These are phyloP conservation scores for Mariannaea elegans DNA, from an alignment of 2,329 filamentous ascomycete genomes.

Conservation along the genomic window DNA sequence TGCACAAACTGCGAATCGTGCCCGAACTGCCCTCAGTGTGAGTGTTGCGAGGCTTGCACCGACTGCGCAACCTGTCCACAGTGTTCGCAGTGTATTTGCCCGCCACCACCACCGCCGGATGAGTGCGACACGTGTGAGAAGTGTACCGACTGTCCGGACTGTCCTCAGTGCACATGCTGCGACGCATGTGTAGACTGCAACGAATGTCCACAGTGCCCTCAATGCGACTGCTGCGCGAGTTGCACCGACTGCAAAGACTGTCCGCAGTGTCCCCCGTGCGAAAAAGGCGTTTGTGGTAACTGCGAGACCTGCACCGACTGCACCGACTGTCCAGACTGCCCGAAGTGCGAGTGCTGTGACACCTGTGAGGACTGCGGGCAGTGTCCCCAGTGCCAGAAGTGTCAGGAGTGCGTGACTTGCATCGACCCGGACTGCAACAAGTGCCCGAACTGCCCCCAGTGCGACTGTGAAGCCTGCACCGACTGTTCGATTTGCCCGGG, in stretches of 20 bases:
- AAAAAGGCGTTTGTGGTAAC: background rate
- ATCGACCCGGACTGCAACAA: too few species aligned
- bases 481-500: too few species aligned
- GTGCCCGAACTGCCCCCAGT: too few species aligned
- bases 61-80: background rate
- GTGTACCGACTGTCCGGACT: background rate
- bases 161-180: background rate
- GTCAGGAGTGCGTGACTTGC: too few species aligned
- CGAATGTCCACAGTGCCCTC: background rate
- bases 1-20: constrained; percentile 1
- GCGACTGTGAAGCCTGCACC: too few species aligned
- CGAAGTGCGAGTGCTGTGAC: too few species aligned
- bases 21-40: constrained; percentile 1
- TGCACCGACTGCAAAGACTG: constrained; percentile 1
- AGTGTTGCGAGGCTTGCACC: background rate
- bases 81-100: background rate
- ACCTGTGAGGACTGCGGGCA: too few species aligned
- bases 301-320: too few species aligned
- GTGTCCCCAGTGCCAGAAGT: too few species aligned
- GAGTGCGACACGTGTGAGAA: constrained; percentile 1
- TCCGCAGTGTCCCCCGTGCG: background rate
- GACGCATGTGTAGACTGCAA: background rate
- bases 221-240: background rate
- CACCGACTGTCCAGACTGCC: too few species aligned
- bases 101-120: background rate